Evolutionary conservation across 164 flowering plant species (phyloP), one percentile per base, ranked within the genome.

Genomic region (Santalum album): DNA sequence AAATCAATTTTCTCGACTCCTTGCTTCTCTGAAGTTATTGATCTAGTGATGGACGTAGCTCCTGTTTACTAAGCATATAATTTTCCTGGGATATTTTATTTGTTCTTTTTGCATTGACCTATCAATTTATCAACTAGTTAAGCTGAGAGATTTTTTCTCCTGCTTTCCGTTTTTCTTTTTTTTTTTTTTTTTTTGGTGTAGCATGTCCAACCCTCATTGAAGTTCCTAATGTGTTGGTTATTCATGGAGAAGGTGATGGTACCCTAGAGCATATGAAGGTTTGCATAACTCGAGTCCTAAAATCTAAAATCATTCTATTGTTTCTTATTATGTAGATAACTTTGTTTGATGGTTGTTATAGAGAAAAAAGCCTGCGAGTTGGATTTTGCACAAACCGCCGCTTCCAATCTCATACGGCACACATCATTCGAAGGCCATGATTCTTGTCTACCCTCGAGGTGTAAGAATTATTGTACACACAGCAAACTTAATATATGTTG

Each of bases 401-500:
- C 69, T 94, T 27, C 99, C 99, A 44, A 94, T 94, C 63, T 76
- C 97, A 61, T 94, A 74, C 63, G 99, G 99, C 51, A 94, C 99
- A 48, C 99, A 94, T 75, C 99, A 94, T 64, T 90, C 99, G 32
- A 94, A 94, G 70, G 99, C 96, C 51, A 90, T 94, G 92, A 57
- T 94, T 72, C 97, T 94, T 65, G 80, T 94, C 50, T 90, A 90
- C 71, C 83, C 90, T 65, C 77, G 60, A 66, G 99, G 99, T 60
- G 71, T 94, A 55, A 76, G 99, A 56, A 63, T 94, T 55, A 71
- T 90, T 65, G 79, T 94, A 34, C 97, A 94, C 62, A 94, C 97
- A 7, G 95, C 99, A 56, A 94, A 94, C 67, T 67, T 94, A 54
- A 94, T 94, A 59, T 40, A 79, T 68, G 94, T 94, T 48, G 99